Percentiles rank a stretch among this genome's conserved stretches.
Evolutionary conservation across 768 basidiomycete species (phyloP).

Genomic region (Russula sp.): DNA sequence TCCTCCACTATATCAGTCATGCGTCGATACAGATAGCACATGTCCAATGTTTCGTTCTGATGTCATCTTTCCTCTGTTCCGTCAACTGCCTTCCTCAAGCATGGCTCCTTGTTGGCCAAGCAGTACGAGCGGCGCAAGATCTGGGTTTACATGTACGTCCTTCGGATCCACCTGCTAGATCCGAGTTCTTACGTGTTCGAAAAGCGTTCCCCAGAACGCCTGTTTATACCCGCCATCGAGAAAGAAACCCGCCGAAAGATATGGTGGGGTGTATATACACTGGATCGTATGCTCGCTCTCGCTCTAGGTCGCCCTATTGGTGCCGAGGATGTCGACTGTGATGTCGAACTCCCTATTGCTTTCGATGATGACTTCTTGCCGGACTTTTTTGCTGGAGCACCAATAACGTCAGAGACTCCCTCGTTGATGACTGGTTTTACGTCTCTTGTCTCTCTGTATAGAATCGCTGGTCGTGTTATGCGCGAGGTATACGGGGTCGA

Average conservation of each 20-base stretch:
- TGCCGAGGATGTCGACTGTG: constrained; percentile 86
- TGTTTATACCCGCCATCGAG: constrained; percentile 67
- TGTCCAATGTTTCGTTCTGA: constrained; percentile 85
- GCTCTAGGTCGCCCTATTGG: constrained; percentile 86
- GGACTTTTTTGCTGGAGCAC: constrained; percentile 67
- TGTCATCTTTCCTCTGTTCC: constrained; percentile 89
- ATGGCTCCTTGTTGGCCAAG: constrained; percentile 90
- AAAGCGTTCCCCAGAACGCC: constrained; percentile 79
- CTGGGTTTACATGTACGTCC: constrained; percentile 82
- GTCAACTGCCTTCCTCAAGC: constrained; percentile 93
- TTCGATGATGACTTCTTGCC: constrained; percentile 77
- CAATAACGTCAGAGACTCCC: constrained; percentile 51
- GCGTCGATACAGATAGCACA: constrained; percentile 80
- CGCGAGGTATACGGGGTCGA: constrained; percentile 82
- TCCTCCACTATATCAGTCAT: constrained; percentile 89
- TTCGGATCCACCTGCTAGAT: constrained; percentile 21
- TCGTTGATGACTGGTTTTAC: constrained; percentile 82
- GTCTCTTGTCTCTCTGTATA: constrained; percentile 72
- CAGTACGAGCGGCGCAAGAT: constrained; percentile 85
- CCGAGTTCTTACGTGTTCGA: constrained; percentile 27
- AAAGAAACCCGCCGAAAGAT: constrained; percentile 89
- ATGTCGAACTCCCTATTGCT: constrained; percentile 79
- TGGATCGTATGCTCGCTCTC: constrained; percentile 90
- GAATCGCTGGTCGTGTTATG: constrained; percentile 79
- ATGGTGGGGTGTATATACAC: constrained; percentile 91